Evolutionary conservation across 2,329 filamentous ascomycete species (phyloP), one percentile per base, ranked within the genome.

Genomic region (Colletotrichum sp.): DNA sequence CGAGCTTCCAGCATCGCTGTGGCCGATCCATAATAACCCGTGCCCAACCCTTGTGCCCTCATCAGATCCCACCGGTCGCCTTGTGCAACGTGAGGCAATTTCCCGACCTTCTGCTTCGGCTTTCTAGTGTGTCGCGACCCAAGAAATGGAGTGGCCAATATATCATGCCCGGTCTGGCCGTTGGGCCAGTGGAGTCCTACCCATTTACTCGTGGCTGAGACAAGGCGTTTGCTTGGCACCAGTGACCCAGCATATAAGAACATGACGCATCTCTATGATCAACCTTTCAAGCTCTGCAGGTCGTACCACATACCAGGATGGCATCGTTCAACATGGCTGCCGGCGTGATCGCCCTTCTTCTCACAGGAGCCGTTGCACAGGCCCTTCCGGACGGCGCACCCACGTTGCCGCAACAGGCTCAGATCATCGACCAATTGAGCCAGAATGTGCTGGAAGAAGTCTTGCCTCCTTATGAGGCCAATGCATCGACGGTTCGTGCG

Each of bases 391-490:
- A 52, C n/a, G 44, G n/a, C 0, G 44, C 44, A 22, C 44, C n/a
- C 6, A 30, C 69, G n/a, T 55, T 77, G 8, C 77, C 76, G 8
- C 34, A 59, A 9, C 64, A 71, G 72, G 87, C 86, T 9, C 86
- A 88, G 71, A 75, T 88, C 55, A 85, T 89, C 44, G 82, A 88
- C 78, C 86, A 87, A 78, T 85, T 81, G 77, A 82, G 80, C n/a
- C 87, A 88, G 80, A 88, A 87, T 78, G 85, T 84, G 22, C 78
- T 89, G 36, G 78, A 83, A 0, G 79, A 77, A 3, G 87, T 89
- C 8, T 80, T 79, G 12, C 86, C 86, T 6, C 82, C 85, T 1
- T 80, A 80, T 0, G 80, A 82, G 25, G 81, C 81, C 34, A 87
- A 88, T 55, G 82, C 82, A 16, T 83, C 82, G 3, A 82, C 82